phyloP scores from a whole-genome alignment of 805 yeast species.

The Metschnikowia gruessii region DNA sequence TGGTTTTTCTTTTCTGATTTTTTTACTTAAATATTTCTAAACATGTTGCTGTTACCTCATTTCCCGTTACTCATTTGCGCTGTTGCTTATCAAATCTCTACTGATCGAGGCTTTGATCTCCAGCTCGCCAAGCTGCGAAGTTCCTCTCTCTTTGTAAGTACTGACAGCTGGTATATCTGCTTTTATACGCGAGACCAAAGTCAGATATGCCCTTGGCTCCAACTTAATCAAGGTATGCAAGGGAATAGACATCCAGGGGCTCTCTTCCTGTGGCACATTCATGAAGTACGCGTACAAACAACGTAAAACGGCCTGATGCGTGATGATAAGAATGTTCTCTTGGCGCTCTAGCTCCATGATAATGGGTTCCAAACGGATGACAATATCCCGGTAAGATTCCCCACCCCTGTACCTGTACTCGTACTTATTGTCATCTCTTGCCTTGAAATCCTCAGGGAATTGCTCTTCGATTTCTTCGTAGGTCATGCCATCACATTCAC shows the following conservation, averaged over 20 bases:
- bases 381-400: constrained; percentile 94
- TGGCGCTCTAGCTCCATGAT: constrained; percentile 98
- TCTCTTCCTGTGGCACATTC: constrained; percentile 96
- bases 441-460: constrained; percentile 93
- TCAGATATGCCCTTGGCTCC: constrained; percentile 93
- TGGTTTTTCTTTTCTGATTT: neutral
- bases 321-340: constrained; percentile 90
- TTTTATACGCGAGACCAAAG: constrained; percentile 82
- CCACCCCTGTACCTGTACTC: constrained; percentile 97
- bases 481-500: constrained; percentile 96
- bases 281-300: constrained; percentile 97
- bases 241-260: constrained; percentile 99
- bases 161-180: constrained; percentile 98
- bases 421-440: constrained; percentile 93
- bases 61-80: constrained; percentile 13
- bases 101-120: constrained; percentile 40
- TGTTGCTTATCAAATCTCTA: constrained; percentile 48
- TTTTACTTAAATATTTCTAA: too few species aligned
- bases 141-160: constrained; percentile 94
- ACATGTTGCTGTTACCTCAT: too few species aligned
- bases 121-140: constrained; percentile 59
- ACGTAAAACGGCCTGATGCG: constrained; percentile 96
- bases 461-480: constrained; percentile 83
- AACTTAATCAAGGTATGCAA: constrained; percentile 89
- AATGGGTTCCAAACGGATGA: constrained; percentile 90